Conservation (phyloP, 192 early-diverging fungal species). For the Linnemannia schmuckeri region DNA sequence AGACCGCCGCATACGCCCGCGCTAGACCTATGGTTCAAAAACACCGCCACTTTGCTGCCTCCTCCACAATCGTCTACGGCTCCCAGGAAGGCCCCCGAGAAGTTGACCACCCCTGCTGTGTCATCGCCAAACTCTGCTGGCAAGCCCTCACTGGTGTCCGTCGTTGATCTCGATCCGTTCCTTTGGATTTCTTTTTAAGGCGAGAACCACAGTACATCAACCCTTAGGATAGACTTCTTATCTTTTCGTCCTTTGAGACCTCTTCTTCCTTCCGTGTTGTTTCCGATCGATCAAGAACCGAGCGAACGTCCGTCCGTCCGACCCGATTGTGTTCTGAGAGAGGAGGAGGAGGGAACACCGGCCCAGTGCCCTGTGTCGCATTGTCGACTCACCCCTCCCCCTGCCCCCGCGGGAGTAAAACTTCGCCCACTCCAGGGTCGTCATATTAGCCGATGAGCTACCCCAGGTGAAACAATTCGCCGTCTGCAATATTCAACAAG, state of each 20-base stretch:
- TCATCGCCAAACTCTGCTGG: constrained; percentile 19
- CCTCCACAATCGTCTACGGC: constrained; percentile 33
- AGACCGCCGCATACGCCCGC: constrained; percentile 20
- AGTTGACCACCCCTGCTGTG: constrained; percentile 47
- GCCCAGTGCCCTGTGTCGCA: constrained; percentile 1
- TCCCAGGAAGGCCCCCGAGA: constrained; percentile 32
- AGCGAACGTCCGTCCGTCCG: background rate
- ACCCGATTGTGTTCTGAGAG: too few relatives aligned
- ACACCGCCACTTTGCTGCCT: background rate
- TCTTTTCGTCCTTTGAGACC: background rate
- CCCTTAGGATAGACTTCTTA: too few relatives aligned
- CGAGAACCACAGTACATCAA: too few relatives aligned
- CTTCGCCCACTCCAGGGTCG: background rate
- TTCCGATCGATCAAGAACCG: background rate
- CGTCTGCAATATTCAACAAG: background rate
- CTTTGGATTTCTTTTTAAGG: too few relatives aligned
- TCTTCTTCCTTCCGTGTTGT: background rate
- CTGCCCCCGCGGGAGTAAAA: background rate
- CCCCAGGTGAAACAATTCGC: background rate
- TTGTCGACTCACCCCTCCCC: background rate
- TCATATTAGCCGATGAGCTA: background rate
- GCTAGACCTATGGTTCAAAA: constrained; percentile 33
- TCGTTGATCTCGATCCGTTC: constrained; percentile 12
- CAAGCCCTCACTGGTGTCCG: constrained; percentile 41
- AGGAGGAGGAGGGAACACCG: background rate